Base-by-base conservation (phyloP, 1,284 basidiomycete species). In the Coniferiporia weirii region DNA sequence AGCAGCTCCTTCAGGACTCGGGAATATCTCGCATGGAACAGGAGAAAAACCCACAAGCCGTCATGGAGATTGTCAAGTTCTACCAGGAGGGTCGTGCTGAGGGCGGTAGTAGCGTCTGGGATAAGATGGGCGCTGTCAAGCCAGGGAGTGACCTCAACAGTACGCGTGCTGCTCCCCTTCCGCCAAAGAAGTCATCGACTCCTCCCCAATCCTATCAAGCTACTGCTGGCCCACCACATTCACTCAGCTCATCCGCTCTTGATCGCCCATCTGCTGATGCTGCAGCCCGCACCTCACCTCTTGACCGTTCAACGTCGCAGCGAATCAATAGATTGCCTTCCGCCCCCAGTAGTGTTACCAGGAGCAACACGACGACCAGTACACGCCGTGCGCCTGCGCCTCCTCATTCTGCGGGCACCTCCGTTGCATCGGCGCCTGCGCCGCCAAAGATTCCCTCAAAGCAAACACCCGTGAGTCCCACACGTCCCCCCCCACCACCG, bases 41-140 rank as follows among this genome's bases (percentile, higher is more conserved):
- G 77, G 95, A 97, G 74, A 93, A 93, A 77, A 96, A 99, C 70
- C 97, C 97, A 0, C 92, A 98, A 75, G 94, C 95, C 1, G 94
- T 99, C 60, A 95, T 97, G 84, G 97, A 98, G 69, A 97, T 99
- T 65, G 96, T 99, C 70, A 95, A 96, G 68, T 99, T 98, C 76
- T 98, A 97, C 71, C 95, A 97, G 69, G 91, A 94, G 69, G 56
- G 50, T 72, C 36, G 63, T 5, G 85, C 85, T 40, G 83, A 84
- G 54, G 50, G 45, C n/a, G 57, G 57, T n/a, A 84, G 83, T 61
- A 88, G 91, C 66, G 86, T 89, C 8, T 92, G 88, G 87, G 83
- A 85, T 70, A 91, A 91, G 81, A 83, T 95, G 84, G 86, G 86
- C 17, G 58, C 50, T 15, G 38, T 61, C 22, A 63, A 54, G 52